These are phyloP conservation scores for Melampsora larici-populina DNA, from an alignment of 1,284 basidiomycete genomes.

Conservation along the genomic window DNA sequence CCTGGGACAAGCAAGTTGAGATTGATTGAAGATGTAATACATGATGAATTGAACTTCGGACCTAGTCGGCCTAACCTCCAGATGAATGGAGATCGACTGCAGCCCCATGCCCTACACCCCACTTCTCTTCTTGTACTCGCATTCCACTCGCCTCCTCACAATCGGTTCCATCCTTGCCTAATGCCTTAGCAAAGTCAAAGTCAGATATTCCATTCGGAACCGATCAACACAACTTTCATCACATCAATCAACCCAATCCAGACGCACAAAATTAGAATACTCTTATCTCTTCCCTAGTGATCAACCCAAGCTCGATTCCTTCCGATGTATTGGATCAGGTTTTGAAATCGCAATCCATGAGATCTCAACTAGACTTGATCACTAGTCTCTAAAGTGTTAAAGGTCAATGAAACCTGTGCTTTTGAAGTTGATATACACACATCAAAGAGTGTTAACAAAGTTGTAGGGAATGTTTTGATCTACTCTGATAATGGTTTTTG, in stretches of 20 bases:
- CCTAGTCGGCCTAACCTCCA: too few species aligned
- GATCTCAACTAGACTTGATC: constrained; percentile 87
- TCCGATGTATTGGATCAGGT: constrained; percentile 23
- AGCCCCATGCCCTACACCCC: neutral
- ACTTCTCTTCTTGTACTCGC: constrained; percentile 17
- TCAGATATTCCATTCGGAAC: constrained; percentile 58
- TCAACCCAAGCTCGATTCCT: constrained; percentile 28
- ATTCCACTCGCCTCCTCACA: constrained; percentile 13
- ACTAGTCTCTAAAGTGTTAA: too few species aligned
- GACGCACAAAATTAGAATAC: constrained; percentile 10
- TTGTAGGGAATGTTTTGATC: too few species aligned
- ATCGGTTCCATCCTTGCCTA: constrained; percentile 40
- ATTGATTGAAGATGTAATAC: too few species aligned
- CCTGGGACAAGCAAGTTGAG: too few species aligned
- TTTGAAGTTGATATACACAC: too few species aligned
- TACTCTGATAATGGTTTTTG: too few species aligned
- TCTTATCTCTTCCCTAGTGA: constrained; percentile 19
- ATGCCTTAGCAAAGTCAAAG: constrained; percentile 34
- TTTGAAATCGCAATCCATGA: constrained; percentile 49
- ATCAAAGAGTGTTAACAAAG: too few species aligned
- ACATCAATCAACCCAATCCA: constrained; percentile 16
- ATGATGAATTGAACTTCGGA: too few species aligned
- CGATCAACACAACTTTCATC: constrained; percentile 44
- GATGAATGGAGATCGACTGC: neutral
- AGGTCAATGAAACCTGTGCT: too few species aligned